Evolutionary conservation across 345 rosid genomes (phyloP), one percentile per base, ranked within the genome.

Genomic region (Cardiospermum halicacabum): DNA sequence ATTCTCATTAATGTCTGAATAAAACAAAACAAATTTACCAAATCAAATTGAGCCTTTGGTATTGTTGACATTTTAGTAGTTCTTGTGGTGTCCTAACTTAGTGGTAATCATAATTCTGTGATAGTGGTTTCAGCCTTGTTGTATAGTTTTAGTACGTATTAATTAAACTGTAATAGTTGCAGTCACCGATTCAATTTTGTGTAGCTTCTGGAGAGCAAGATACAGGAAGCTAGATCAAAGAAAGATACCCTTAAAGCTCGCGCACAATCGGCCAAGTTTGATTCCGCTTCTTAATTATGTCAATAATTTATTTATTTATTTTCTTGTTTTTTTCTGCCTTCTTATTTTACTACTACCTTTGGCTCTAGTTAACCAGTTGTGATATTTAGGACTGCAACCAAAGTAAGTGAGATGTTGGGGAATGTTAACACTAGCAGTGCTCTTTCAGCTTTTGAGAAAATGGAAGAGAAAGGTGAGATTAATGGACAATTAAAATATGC

Each of bases 141-240:
- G 21, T 69, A 15, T 37, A 26, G 19, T 72, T 65, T 54, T 45
- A n/a, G 7, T 53, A 42, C 18, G n/a, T 61, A 37, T 61, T 74
- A 50, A 37, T 69, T 34, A 47, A 34, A 57, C 65, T 66, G 50
- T 50, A 58, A 50, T 22, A 36, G 70, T 70, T 64, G 43, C 48
- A 45, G 64, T 70, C 57, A 64, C 71, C 51, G 69, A 67, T 60
- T 56, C 18, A 30, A 31, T 68, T 69, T 69, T 51, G 53, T 77
- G 70, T 76, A 94, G 97, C 88, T 94, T 69, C 70, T 94, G 80
- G 99, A 94, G 84, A 91, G 99, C 87, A 94, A 91, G 81, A 94
- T 94, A 74, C 96, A 91, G 64, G 99, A 94, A 75, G 99, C 99
- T 57, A 89, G 65, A 80, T 87, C 99, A 47, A 94, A 94, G 85